Evolutionary conservation across 345 rosid species (phyloP).

Genomic region (Gossypium australe): DNA sequence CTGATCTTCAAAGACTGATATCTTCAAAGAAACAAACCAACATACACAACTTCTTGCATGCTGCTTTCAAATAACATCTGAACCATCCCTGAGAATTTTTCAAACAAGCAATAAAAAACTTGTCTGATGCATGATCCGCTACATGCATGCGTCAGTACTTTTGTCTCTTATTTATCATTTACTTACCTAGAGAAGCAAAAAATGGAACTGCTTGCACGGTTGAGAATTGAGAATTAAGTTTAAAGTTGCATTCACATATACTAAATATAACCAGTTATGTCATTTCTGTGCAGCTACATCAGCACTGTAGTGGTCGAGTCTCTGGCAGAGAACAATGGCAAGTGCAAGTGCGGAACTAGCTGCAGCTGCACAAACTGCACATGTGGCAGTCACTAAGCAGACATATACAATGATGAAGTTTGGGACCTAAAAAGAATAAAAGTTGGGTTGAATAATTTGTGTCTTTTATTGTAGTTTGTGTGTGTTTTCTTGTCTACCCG

Average conservation of each 20-base stretch:
- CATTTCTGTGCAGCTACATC: constrained; percentile 36
- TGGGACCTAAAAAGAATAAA: not conserved
- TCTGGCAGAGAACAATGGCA: constrained; percentile 49
- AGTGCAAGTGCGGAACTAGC: constrained; percentile 76
- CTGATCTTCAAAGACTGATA: not conserved
- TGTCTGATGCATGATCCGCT: too few species aligned
- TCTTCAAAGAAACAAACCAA: too few species aligned
- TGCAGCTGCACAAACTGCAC: constrained; percentile 71
- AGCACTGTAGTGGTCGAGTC: constrained; percentile 37
- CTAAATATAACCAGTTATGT: not conserved
- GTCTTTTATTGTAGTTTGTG: not conserved
- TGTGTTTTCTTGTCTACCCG: not conserved
- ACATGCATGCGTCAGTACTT: too few species aligned
- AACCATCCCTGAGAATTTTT: too few species aligned
- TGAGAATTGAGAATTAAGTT: not conserved
- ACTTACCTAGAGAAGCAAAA: not conserved
- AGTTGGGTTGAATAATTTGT: not conserved
- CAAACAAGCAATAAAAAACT: too few species aligned
- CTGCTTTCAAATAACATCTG: too few species aligned
- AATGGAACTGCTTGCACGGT: too few species aligned
- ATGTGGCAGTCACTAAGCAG: constrained; percentile 42
- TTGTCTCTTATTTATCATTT: too few species aligned
- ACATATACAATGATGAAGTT: not conserved
- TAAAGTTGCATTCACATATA: not conserved
- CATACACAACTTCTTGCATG: too few species aligned